These are phyloP conservation scores for Pythium periplocum DNA, from an alignment of 352 stramenopile genomes.

Conservation along the genomic window DNA sequence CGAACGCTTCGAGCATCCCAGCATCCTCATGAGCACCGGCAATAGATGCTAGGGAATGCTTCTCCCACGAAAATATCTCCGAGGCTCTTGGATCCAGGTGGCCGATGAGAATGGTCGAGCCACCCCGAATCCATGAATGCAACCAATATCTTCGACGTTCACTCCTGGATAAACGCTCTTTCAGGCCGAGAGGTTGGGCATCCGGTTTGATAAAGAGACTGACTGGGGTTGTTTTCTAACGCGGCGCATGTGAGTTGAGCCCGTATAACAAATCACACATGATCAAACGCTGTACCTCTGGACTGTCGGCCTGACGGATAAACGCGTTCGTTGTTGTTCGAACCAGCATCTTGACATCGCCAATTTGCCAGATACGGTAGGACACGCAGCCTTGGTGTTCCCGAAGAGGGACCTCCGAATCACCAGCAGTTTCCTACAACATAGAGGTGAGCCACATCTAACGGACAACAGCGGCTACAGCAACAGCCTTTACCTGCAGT, in stretches of 20 bases:
- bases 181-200: constrained; percentile 36
- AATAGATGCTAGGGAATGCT: constrained; percentile 38
- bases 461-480: constrained; percentile 16
- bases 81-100: constrained; percentile 30
- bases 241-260: no score
- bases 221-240: constrained; percentile 18
- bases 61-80: constrained; percentile 35
- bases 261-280: no score
- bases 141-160: constrained; percentile 67
- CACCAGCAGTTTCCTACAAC: constrained; percentile 1
- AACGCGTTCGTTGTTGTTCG: constrained; percentile 37
- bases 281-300: no score
- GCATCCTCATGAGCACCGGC: constrained; percentile 30
- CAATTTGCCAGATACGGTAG: constrained; percentile 70
- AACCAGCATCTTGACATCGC: constrained; percentile 49
- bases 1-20: constrained; percentile 37
- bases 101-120: constrained; percentile 41
- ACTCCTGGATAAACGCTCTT: constrained; percentile 54
- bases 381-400: constrained; percentile 10
- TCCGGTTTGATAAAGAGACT: constrained; percentile 76
- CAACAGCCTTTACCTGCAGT: no score
- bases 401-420: background rate
- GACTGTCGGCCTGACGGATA: constrained; percentile 8
- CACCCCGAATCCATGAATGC: constrained; percentile 75
- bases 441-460: background rate